Evolutionary conservation across 2,329 filamentous ascomycete genomes (phyloP).

Genomic region (Penicillium capsulatum): DNA sequence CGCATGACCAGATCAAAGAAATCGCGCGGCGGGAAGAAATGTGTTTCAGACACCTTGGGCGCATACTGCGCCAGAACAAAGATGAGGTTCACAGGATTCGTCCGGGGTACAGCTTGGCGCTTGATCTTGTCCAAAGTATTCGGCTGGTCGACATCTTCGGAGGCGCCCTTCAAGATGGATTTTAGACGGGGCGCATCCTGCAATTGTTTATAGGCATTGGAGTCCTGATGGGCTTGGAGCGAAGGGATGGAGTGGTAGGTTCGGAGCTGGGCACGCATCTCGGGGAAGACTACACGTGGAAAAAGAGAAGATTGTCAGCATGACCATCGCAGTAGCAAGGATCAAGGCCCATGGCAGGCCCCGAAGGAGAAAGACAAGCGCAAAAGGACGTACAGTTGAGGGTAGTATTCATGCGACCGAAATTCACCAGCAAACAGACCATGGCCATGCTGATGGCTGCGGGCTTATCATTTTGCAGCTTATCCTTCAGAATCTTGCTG

Average conservation of each 20-base stretch:
- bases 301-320: slow-evolving; percentile 3
- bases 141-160: slow-evolving; percentile 84
- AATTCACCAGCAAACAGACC: slow-evolving; percentile 95
- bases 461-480: slow-evolving; percentile 84
- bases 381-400: slow-evolving; percentile 70
- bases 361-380: not conserved
- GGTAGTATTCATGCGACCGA: slow-evolving; percentile 98
- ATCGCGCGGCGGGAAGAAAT: slow-evolving; percentile 79
- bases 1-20: slow-evolving; percentile 98
- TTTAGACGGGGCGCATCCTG: slow-evolving; percentile 95
- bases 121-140: slow-evolving; percentile 80
- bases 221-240: slow-evolving; percentile 88
- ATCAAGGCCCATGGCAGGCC: not conserved
- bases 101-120: slow-evolving; percentile 63
- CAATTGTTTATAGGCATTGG: slow-evolving; percentile 94
- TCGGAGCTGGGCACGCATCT: slow-evolving; percentile 95
- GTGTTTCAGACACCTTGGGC: slow-evolving; percentile 84
- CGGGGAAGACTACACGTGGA: slow-evolving; percentile 73
- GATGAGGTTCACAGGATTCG: slow-evolving; percentile 95
- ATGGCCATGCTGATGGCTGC: slow-evolving; percentile 98
- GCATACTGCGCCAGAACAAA: slow-evolving; percentile 90
- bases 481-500: slow-evolving; percentile 96
- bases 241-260: slow-evolving; percentile 98
- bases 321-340: not conserved
- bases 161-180: slow-evolving; percentile 94